A percentile compares a stretch with the other conserved stretches of the same genome.
Evolutionary conservation across 257 asterid species (phyloP).

Genomic region (Solanum peruvianum): DNA sequence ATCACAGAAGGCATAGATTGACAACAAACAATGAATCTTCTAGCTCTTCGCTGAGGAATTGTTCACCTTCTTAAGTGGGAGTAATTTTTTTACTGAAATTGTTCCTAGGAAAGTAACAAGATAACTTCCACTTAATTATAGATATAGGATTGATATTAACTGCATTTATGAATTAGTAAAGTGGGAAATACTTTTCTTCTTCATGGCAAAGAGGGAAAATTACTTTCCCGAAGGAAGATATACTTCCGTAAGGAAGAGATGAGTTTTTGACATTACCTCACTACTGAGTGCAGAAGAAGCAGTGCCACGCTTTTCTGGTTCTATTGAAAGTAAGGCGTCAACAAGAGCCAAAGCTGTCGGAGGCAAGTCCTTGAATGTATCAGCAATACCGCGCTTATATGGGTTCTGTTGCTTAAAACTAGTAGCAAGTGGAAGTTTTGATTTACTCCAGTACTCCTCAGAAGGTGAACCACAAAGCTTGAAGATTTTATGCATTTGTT

Average conservation of each 20-base stretch:
- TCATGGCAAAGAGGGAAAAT: background rate
- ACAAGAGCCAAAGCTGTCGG: conserved; percentile 1
- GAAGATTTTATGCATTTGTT: conserved; percentile 16
- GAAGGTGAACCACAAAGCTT: conserved; percentile 18
- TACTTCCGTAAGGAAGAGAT: background rate
- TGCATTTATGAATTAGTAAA: background rate
- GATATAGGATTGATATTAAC: background rate
- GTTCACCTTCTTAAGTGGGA: background rate
- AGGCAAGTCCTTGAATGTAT: conserved; percentile 6
- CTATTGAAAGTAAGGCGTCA: conserved; percentile 3
- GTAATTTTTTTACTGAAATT: background rate
- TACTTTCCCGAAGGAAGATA: background rate
- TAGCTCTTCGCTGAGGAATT: background rate
- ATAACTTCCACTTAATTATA: background rate
- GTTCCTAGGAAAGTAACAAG: background rate
- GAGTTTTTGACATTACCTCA: conserved; percentile 1
- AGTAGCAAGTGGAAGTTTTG: conserved; percentile 8
- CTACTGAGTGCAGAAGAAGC: conserved; percentile 7
- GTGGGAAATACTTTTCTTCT: background rate
- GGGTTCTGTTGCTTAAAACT: conserved; percentile 9
- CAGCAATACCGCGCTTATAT: conserved; percentile 2
- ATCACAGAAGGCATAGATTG: background rate
- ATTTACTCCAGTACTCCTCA: conserved; percentile 11
- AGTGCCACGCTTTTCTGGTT: conserved; percentile 2
- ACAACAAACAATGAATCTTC: background rate